Evolutionary conservation across 441 rosid genomes (phyloP), one percentile per base, ranked within the genome.

Genomic region (Jatropha multifida): DNA sequence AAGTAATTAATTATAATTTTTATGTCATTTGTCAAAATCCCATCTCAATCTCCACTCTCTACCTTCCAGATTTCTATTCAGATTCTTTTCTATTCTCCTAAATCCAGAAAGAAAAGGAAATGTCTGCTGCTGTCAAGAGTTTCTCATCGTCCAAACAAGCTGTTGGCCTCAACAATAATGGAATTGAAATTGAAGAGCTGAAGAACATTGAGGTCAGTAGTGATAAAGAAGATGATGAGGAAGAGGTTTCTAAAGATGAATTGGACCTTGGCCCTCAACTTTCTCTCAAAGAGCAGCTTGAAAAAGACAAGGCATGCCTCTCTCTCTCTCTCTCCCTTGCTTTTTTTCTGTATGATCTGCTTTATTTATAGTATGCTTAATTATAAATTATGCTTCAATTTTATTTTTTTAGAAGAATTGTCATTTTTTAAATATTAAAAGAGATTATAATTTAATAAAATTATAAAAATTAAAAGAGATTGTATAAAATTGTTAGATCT

Each of bases 271-370:
- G 79, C 42, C 81, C 76, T 32, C 80, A 79, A 73, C 41, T 56
- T 59, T 73, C 85, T 51, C 77, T 84, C 26, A 83, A 81, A 71
- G 84, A 83, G 72, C 84, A 81, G 26, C 83, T 79, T 68, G 87
- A 81, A 68, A 81, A 81, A 40, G 85, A 79, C 58, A 84, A 81
- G 84, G 85, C 49, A 48, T 71, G 46, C 5, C 5, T 10, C 0
- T 9, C 13, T 5, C 13, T 9, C 18, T 40, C 15, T 23, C 17
- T 49, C 18, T 27, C 14, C 7, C 3, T 23, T 23, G 23, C 23
- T 10, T 40, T 18, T 71, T 5, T 7, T 52, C 8, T 52, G 3
- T 52, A 14, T 52, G 2, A 10, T 0, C n/a, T 17, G 6, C 18
- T 52, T 17, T 40, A 15, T 40, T 41, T 7, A 41, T n/a, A 27